Percentiles rank a stretch among this genome's conserved stretches.
These are phyloP conservation scores for Ceratobasidium sp. DNA, from an alignment of 1,284 basidiomycete genomes.

Conservation along the genomic window DNA sequence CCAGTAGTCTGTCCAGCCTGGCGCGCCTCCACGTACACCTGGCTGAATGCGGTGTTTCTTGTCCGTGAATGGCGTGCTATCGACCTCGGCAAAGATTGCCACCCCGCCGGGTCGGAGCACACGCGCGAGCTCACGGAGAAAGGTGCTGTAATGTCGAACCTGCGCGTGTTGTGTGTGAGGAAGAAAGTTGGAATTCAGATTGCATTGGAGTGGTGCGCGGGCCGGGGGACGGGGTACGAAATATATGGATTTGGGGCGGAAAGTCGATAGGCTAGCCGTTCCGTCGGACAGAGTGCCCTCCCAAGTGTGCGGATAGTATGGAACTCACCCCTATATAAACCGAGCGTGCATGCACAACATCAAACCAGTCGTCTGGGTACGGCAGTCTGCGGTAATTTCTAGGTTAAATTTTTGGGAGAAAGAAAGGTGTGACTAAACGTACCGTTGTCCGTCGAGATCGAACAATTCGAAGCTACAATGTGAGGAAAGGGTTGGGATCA, in stretches of 20 bases:
- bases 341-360: constrained; percentile 69
- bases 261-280: constrained; percentile 46
- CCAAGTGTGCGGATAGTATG: constrained; percentile 15
- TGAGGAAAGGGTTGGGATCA: constrained; percentile 39
- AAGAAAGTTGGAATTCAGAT: constrained; percentile 4
- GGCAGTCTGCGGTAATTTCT: constrained; percentile 54
- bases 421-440: background rate
- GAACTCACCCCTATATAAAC: constrained; percentile 65
- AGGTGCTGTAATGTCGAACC: constrained; percentile 66
- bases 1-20: constrained; percentile 68
- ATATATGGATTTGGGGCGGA: constrained; percentile 20
- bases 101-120: constrained; percentile 73
- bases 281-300: background rate
- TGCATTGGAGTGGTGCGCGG: constrained; percentile 19
- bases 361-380: constrained; percentile 66
- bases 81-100: constrained; percentile 66
- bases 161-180: constrained; percentile 47
- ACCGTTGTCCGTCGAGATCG: constrained; percentile 59
- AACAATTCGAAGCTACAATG: constrained; percentile 67
- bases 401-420: background rate
- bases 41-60: constrained; percentile 55
- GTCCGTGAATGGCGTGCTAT: constrained; percentile 59
- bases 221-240: background rate
- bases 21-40: constrained; percentile 57
- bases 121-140: constrained; percentile 65